Base-by-base conservation (phyloP, 441 rosid species). In the Euphorbia celastroides region DNA sequence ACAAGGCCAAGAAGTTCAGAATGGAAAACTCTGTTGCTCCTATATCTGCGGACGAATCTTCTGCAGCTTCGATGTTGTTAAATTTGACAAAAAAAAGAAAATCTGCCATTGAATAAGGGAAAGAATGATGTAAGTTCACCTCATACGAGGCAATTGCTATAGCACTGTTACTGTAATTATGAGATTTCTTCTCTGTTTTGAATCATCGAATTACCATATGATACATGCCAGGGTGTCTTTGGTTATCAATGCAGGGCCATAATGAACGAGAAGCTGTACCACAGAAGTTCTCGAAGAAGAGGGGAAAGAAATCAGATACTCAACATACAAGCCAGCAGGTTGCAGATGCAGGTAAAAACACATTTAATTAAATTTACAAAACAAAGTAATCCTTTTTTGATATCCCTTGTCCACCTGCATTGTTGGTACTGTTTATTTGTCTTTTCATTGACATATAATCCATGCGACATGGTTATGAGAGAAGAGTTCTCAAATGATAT, bases 61-160 rank as follows among this genome's bases (percentile, higher is more conserved):
- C 2, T 22, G 46, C 52, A n/a, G 67, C 46, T 65, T 67, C 65
- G 60, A 66, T 57, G 4, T 75, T 46, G 9, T 57, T 59, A 23
- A 68, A 74, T 46, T 62, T 70, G 44, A 17, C 65, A 9, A 51
- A 34, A 20, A 57, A 44, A 44, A 56, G 26, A 19, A 17, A 58
- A 70, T 68, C 70, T 69, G 34, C 56, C 74, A 41, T 68, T 44
- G 52, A 44, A 44, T 30, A 55, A 52, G 50, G 64, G 65, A 68
- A 67, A 52, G 44, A 64, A 69, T 73, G 54, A 63, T 69, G 87
- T 83, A 77, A 77, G 80, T 74, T 3, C 1, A 38, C 13, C 36
- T 28, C 5, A 6, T 57, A n/a, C 17, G 34, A 32, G 20, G 20
- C 13, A 31, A 19, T 12, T 25, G n/a, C 23, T 41, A n/a, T 14